These are phyloP conservation scores for Globisporangium perplexum DNA, from an alignment of 352 stramenopile genomes.

Conservation along the genomic window DNA sequence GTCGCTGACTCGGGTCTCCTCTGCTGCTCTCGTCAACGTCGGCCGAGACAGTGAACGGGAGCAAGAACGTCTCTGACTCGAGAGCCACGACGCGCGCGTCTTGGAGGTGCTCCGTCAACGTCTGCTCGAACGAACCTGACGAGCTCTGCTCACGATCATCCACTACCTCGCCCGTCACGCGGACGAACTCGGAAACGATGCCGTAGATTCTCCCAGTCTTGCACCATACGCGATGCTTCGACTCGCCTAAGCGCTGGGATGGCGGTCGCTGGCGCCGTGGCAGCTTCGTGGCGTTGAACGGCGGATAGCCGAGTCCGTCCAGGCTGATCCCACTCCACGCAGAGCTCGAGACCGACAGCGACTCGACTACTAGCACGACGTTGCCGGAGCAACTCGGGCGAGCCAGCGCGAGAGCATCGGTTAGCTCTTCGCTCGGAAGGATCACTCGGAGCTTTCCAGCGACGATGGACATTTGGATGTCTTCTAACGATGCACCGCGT, in stretches of 20 bases:
- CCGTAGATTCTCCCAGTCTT: constrained; percentile 47
- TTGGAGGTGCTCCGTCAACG: constrained; percentile 16
- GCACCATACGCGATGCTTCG: constrained; percentile 29
- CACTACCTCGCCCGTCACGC: background rate
- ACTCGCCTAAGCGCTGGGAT: constrained; percentile 41
- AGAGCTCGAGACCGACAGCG: constrained; percentile 31
- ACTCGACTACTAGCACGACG: constrained; percentile 45
- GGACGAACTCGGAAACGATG: constrained; percentile 22
- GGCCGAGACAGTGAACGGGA: constrained; percentile 41
- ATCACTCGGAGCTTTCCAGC: constrained; percentile 48
- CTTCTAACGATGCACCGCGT: constrained; percentile 4
- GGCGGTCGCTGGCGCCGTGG: constrained; percentile 39
- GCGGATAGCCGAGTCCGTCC: constrained; percentile 67
- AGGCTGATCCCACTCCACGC: constrained; percentile 49
- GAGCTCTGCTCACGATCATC: background rate
- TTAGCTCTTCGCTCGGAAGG: constrained; percentile 33
- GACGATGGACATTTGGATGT: constrained; percentile 39
- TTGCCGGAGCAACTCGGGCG: constrained; percentile 16
- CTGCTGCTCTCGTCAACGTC: constrained; percentile 23
- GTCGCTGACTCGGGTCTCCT: constrained; percentile 9
- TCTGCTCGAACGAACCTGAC: constrained; percentile 28
- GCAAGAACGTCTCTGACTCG: constrained; percentile 31
- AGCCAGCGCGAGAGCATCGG: constrained; percentile 16
- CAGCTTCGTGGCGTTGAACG: constrained; percentile 66
- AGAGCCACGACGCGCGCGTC: constrained; percentile 13